Evolutionary conservation across 2,329 filamentous ascomycete species (phyloP), one percentile per base, ranked within the genome.

Genomic region (Fusarium hainanense): DNA sequence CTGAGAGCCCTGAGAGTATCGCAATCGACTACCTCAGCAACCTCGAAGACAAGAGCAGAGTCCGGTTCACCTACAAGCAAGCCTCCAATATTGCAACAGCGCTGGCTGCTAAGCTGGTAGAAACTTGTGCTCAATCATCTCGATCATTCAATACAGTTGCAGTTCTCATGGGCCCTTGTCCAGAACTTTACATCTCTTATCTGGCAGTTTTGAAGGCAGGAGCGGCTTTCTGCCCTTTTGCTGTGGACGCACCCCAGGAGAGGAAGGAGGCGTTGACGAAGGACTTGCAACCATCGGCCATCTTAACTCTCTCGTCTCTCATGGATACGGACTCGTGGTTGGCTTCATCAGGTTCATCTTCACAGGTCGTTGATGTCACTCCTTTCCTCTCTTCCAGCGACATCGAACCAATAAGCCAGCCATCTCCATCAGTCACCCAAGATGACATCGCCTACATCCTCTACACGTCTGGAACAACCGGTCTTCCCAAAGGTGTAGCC

Each of bases 391-490:
- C 4, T 9, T 23, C 28, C 5, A 21, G 49, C 2, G 34, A 65
- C 10, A 7, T 14, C 3, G 20, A 30, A 2, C 32, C 54, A 20
- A 6, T 7, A 6, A 21, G 1, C 13, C 21, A 1, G 8, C 2
- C 37, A 3, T 3, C 12, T 6, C 6, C 7, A 2, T 7, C 34
- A 9, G 14, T 7, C 4, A 43, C 12, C 3, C 11, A 21, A 4
- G 28, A 48, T 4, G 34, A 55, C 2, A 9, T 47, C 0, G 59
- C 59, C 10, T 68, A 68, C 25, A 32, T 68, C 1, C 14, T 68
- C 0, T 69, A 68, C 4, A 68, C 65, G 0, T 68, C 65, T 2
- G 65, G 65, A 27, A 68, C 65, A 1, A 68, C 65, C 5, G 65
- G 65, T 0, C 7, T 60, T 5, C 65, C 65, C 2, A 68, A 68